phyloP scores from a whole-genome alignment of 2,329 filamentous ascomycete species.

The Colletotrichum paranaense region DNA sequence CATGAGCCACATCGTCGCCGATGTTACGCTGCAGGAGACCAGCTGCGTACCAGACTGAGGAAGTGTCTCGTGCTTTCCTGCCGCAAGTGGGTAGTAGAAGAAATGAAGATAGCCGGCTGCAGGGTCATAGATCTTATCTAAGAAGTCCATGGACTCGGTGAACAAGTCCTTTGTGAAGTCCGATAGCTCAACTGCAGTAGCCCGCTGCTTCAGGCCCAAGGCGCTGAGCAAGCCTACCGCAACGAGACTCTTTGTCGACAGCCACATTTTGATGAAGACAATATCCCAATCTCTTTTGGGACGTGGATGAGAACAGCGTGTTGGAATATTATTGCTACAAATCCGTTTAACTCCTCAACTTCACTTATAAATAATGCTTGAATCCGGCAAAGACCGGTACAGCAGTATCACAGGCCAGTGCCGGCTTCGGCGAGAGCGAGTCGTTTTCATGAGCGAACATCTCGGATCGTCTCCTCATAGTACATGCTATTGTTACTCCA shows the following conservation, averaged over 20 bases:
- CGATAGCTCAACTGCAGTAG: slow-evolving; percentile 26
- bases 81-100: slow-evolving; percentile 51
- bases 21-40: slow-evolving; percentile 67
- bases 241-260: not conserved
- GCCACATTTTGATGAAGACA: not conserved
- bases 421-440: not conserved
- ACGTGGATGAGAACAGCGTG: no score
- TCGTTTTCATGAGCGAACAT: not conserved
- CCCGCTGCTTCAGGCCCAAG: not conserved
- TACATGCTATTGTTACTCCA: not conserved
- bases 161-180: slow-evolving; percentile 51
- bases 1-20: slow-evolving; percentile 58
- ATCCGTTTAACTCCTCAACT: not conserved
- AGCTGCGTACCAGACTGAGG: slow-evolving; percentile 68
- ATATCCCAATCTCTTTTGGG: not conserved
- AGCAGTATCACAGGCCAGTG: not conserved
- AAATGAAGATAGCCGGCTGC: slow-evolving; percentile 64
- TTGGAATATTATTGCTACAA: not conserved
- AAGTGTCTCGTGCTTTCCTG: slow-evolving; percentile 67
- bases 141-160: slow-evolving; percentile 62
- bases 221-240: not conserved
- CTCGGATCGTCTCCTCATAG: not conserved
- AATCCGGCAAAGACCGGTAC: not conserved
- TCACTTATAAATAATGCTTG: not conserved
- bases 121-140: slow-evolving; percentile 66